Base-by-base conservation (phyloP, 257 asterid genomes). In the Petrea volubilis region DNA sequence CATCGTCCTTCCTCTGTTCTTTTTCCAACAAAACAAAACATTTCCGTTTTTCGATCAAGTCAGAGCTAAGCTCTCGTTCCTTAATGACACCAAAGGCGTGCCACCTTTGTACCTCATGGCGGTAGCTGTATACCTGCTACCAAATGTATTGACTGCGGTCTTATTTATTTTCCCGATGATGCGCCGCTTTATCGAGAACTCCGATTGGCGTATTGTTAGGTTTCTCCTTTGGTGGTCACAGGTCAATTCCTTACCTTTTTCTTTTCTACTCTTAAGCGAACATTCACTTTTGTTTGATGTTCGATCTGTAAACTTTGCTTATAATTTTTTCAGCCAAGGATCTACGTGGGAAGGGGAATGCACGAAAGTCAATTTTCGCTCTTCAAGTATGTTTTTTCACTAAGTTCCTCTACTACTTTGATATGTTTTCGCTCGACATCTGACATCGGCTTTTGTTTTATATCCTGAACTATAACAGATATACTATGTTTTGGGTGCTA, bases 161-260 rank as follows among this genome's bases (percentile, higher is more conserved):
- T 77, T 95, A 34, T 95, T 95, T 77, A 69, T 92, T 57, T 95
- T 95, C 69, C 99, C 99, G 15, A 89, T 91, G 99, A 83, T 95
- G 57, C 86, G 98, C 5, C 93, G 99, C 50, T 90, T 91, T 88
- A 95, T 95, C 71, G 99, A 95, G 89, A 95, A 82, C 67, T 95
- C 99, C 14, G 95, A 95, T 76, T 91, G 97, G 97, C 90, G 81
- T 78, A 84, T 90, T 81, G 74, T 90, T 25, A 81, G 99, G 80
- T 83, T 95, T 71, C 88, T 95, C 77, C 88, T 95, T 8, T 95
- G 99, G 99, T 95, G 99, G 99, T 88, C 99, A 62, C 99, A 94
- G 98, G 99, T 94, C 79, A 34, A 50, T 47, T 57, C 74, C 24
- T 65, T 64, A 29, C 74, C 71, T 60, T 49, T 24, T 58, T 67